Base-by-base conservation (phyloP, 2,329 filamentous ascomycete genomes). In the Diplocarpon rosae region DNA sequence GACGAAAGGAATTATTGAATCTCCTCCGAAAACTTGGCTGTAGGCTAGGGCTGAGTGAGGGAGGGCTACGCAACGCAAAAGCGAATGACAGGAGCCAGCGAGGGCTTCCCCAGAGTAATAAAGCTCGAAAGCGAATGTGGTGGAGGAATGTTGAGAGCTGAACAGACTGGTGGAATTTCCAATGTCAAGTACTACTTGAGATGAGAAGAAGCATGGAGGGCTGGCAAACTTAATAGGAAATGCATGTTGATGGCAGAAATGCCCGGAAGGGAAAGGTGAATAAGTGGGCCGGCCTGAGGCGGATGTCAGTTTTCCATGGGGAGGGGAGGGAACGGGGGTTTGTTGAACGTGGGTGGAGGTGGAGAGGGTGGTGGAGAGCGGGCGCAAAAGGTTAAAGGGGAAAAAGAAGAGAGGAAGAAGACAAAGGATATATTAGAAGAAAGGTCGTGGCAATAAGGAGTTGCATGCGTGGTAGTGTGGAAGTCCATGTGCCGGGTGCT, bases 81-180 rank as follows among this genome's bases (percentile, higher is more conserved):
- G 78, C 78, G 78, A 82, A 76, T 78, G 78, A 80, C 76, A 79
- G 77, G 78, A 81, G 77, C 71, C 78, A 68, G 72, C 77, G 77
- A 81, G 78, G 77, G 78, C 76, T 80, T 80, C 77, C 77, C 77
- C 73, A 61, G 45, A 47, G 48, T 47, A 13, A 30, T 56, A 60
- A 59, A 62, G 61, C 47, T 51, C 55, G 49, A 57, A 30, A 59
- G 59, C 56, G 58, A 59, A 51, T 55, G n/a, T n/a, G n/a, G n/a
- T n/a, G n/a, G n/a, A n/a, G n/a, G n/a, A n/a, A n/a, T n/a, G n/a
- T n/a, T n/a, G n/a, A n/a, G n/a, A n/a, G n/a, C n/a, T n/a, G n/a
- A n/a, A n/a, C n/a, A n/a, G n/a, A n/a, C n/a, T n/a, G n/a, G n/a
- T n/a, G n/a, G n/a, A n/a, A n/a, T n/a, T n/a, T n/a, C n/a, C n/a